Evolutionary conservation across 2,329 filamentous ascomycete species (phyloP).

Genomic region (Fusarium odoratissimum): DNA sequence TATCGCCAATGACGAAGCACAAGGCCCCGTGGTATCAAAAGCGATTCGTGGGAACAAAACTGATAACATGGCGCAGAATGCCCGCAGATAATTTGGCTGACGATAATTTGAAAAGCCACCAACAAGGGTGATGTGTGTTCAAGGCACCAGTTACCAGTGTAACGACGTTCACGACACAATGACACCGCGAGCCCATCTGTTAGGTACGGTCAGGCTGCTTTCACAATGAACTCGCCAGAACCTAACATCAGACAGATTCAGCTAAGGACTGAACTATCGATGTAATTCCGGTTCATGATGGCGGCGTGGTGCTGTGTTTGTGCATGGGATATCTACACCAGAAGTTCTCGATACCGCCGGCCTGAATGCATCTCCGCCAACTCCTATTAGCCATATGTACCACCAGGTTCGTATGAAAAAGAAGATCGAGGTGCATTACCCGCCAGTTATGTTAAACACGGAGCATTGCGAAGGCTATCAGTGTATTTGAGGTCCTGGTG

Average conservation of each 20-base stretch:
- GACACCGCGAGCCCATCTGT: not conserved
- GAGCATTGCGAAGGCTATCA: not conserved
- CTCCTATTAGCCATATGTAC: slow-evolving; percentile 3
- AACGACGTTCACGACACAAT: slow-evolving; percentile 22
- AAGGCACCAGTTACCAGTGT: slow-evolving; percentile 5
- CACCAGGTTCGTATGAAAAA: not conserved
- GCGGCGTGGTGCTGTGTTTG: not conserved
- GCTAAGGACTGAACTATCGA: not conserved
- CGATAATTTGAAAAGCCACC: not conserved
- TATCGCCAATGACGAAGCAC: not conserved
- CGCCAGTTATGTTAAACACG: slow-evolving; percentile 22
- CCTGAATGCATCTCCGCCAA: slow-evolving; percentile 15
- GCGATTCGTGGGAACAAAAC: slow-evolving; percentile 1
- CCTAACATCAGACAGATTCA: not conserved
- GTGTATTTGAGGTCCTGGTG: slow-evolving; percentile 13
- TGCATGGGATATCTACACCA: not conserved
- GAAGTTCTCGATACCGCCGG: slow-evolving; percentile 2
- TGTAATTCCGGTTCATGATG: slow-evolving; percentile 4
- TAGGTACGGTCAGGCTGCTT: not conserved
- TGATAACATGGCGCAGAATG: slow-evolving; percentile 18
- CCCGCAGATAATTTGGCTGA: not conserved
- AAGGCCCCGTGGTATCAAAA: not conserved
- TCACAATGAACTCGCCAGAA: not conserved
- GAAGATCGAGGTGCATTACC: slow-evolving; percentile 22
- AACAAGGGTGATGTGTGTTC: slow-evolving; percentile 1